phyloP scores from a whole-genome alignment of 805 yeast genomes.

The Huiozyma naganishii region DNA sequence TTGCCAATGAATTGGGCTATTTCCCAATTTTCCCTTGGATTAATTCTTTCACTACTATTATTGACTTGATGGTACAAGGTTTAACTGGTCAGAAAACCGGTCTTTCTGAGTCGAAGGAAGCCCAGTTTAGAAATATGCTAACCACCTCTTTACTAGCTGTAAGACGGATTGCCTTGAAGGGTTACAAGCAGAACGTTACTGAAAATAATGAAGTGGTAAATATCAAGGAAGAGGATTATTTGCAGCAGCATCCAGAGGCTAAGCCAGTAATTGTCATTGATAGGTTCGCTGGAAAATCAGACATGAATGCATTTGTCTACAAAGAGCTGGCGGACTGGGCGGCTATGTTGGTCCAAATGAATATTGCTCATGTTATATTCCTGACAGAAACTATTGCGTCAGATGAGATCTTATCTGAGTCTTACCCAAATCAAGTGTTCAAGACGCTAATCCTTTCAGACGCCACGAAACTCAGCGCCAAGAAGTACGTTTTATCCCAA shows the following conservation, averaged over 20 bases:
- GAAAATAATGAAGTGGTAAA: slow-evolving; percentile 25
- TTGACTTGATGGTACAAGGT: slow-evolving; percentile 82
- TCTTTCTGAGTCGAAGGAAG: slow-evolving; percentile 68
- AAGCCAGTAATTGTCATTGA: slow-evolving; percentile 82
- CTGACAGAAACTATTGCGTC: slow-evolving; percentile 80
- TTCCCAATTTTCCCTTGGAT: slow-evolving; percentile 93
- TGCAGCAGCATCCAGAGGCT: slow-evolving; percentile 74
- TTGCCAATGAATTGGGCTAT: slow-evolving; percentile 77
- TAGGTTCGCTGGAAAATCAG: slow-evolving; percentile 52
- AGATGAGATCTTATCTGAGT: slow-evolving; percentile 50
- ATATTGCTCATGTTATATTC: slow-evolving; percentile 81
- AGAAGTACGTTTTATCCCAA: slow-evolving; percentile 54
- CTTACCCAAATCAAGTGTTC: slow-evolving; percentile 82
- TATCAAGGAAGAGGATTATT: slow-evolving; percentile 65
- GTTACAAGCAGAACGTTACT: slow-evolving; percentile 30
- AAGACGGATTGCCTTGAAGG: slow-evolving; percentile 46
- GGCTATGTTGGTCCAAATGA: slow-evolving; percentile 59
- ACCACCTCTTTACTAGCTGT: slow-evolving; percentile 62
- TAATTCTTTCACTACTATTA: slow-evolving; percentile 61
- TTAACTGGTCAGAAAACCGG: slow-evolving; percentile 92
- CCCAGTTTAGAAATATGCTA: slow-evolving; percentile 72
- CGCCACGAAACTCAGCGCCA: slow-evolving; percentile 64
- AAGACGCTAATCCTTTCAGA: slow-evolving; percentile 66
- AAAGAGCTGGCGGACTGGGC: slow-evolving; percentile 84
- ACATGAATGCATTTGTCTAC: slow-evolving; percentile 54